Base-by-base conservation (phyloP, 1,284 basidiomycete genomes). In the Omphalotus olearius region DNA sequence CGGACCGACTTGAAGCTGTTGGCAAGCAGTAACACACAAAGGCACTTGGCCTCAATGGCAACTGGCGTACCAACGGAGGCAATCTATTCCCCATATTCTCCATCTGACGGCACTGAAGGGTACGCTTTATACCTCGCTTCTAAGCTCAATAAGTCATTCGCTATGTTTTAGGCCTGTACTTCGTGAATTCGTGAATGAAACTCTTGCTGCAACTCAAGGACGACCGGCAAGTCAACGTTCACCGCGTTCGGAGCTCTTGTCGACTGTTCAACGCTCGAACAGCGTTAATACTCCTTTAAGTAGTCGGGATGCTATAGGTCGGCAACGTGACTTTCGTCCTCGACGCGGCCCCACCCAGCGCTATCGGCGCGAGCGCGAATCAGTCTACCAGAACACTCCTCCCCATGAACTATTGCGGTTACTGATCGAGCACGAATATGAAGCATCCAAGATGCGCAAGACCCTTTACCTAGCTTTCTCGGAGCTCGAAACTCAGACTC, bases 381-480 rank as follows among this genome's bases (percentile, higher is more conserved):
- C 62, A 1, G 63, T 54, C 0, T 66, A 67, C 46, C 62, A 65
- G 1, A 57, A 60, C 16, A 55, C 64, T 3, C 63, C 69, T n/a
- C 57, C 64, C 6, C 60, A 68, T 2, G 80, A 82, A 53, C 66
- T 84, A 2, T 57, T 83, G 37, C 65, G 68, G 11, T 64, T 79
- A 35, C 69, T 85, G 39, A 68, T 82, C 44, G 72, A 71, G 42
- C 78, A 82, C 46, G 80, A 82, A 53, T 73, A 78, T 53, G 80
- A 86, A 57, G 67, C 71, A 6, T 68, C 70, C 25, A 75, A 76
- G 54, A 70, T 83, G 53, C 76, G 78, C 45, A 74, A 74, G 57
- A 68, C 73, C 18, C 65, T 88, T 4, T 72, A 76, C 51, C 66
- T 71, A 3, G 74, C 79, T 9, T 70, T 77, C 4, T 76, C 78